Conservation (phyloP, 2,329 filamentous ascomycete species). For the Aspergillus thermomutatus region DNA sequence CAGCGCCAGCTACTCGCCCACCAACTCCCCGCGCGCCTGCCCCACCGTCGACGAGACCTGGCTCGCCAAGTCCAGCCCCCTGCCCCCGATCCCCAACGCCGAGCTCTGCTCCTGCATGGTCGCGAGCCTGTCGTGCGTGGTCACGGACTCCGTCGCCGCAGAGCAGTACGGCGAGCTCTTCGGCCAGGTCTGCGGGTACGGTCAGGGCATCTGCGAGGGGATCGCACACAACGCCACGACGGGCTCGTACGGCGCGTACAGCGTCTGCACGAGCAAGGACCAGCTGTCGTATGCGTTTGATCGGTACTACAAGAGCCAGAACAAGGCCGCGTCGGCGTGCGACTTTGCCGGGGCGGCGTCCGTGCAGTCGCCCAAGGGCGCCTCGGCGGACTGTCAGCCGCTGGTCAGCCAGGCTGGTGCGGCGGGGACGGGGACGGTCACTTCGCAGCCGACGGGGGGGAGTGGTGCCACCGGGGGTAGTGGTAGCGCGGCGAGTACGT, state of each 20-base stretch:
- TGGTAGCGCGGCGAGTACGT: not conserved
- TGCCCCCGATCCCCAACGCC: constrained; percentile 77
- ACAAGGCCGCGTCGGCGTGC: constrained; percentile 37
- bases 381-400: constrained; percentile 35
- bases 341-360: constrained; percentile 42
- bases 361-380: constrained; percentile 30
- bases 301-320: constrained; percentile 43
- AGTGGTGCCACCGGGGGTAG: not conserved
- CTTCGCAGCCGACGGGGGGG: constrained; percentile 26
- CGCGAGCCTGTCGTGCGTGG: constrained; percentile 65
- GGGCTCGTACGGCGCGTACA: constrained; percentile 45
- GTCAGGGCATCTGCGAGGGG: constrained; percentile 37
- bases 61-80: constrained; percentile 58
- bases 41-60: constrained; percentile 64
- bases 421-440: constrained; percentile 39
- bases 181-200: constrained; percentile 40
- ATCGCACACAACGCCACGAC: constrained; percentile 37
- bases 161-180: constrained; percentile 57
- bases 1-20: constrained; percentile 66
- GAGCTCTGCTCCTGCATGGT: constrained; percentile 82
- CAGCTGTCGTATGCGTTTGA: constrained; percentile 45
- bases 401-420: constrained; percentile 41
- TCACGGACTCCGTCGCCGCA: constrained; percentile 42
- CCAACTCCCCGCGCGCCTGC: constrained; percentile 68
- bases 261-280: constrained; percentile 43